Conservation (phyloP, 192 early-diverging fungal species). For the Rhizoclosmatium sp. region DNA sequence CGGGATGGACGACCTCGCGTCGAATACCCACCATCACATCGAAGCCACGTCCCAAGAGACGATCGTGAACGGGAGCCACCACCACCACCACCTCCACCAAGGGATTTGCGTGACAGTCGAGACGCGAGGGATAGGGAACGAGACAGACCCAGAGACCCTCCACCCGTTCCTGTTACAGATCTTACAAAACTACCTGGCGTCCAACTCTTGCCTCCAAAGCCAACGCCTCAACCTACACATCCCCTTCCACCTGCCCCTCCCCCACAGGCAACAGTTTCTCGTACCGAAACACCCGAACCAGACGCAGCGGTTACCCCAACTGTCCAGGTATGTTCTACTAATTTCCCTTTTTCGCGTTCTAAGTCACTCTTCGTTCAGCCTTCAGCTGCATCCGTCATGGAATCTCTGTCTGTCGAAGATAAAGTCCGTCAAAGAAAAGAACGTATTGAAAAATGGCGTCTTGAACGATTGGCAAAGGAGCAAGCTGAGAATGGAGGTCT, state of each 20-base stretch:
- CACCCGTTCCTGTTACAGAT: not conserved
- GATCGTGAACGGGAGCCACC: conserved; percentile 41
- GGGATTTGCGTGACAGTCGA: conserved; percentile 21
- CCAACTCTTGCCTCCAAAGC: not conserved
- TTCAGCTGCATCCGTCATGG: conserved; percentile 37
- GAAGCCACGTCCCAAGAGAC: conserved; percentile 22
- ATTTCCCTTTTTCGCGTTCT: not conserved
- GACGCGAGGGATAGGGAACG: conserved; percentile 31
- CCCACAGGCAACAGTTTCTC: not conserved
- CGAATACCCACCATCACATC: conserved; percentile 32
- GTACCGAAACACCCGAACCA: conserved; percentile 30
- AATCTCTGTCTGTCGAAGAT: conserved; percentile 59
- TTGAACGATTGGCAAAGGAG: conserved; percentile 63
- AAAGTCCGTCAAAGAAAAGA: conserved; percentile 79
- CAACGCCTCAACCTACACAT: too few relatives aligned
- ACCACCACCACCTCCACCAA: too few relatives aligned
- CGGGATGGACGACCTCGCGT: conserved; percentile 46
- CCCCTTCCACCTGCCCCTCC: too few relatives aligned
- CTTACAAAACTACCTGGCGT: not conserved
- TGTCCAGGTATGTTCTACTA: conserved; percentile 19
- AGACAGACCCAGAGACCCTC: conserved; percentile 7
- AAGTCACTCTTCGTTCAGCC: conserved; percentile 18
- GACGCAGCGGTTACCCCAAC: conserved; percentile 25
- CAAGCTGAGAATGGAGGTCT: conserved; percentile 36
- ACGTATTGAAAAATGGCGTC: conserved; percentile 82